These are phyloP conservation scores for Yamadazyma dendronema DNA, from an alignment of 1,139 yeast genomes.

Conservation along the genomic window DNA sequence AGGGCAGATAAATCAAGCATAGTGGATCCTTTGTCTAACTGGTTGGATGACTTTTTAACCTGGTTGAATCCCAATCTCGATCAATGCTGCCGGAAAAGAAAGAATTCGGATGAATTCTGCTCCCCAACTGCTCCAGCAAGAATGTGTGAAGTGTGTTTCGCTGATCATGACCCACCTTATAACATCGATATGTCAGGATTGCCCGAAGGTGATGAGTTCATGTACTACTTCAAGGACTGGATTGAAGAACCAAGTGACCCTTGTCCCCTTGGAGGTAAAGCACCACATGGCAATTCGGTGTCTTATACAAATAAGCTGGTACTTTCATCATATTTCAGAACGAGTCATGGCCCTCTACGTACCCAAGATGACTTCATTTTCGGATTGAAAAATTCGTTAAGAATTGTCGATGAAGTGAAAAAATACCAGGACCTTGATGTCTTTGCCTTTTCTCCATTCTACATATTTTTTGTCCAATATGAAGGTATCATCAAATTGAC, in stretches of 20 bases:
- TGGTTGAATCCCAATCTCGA: slow-evolving; percentile 87
- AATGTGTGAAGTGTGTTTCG: slow-evolving; percentile 71
- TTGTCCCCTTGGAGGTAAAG: slow-evolving; percentile 94
- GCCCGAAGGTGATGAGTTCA: slow-evolving; percentile 74
- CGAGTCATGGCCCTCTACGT: slow-evolving; percentile 77
- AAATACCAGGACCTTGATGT: slow-evolving; percentile 42
- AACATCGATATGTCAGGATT: slow-evolving; percentile 76
- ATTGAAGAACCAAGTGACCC: slow-evolving; percentile 82
- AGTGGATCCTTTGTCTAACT: slow-evolving; percentile 79
- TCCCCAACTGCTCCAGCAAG: slow-evolving; percentile 67
- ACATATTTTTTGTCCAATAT: slow-evolving; percentile 90
- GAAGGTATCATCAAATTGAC: slow-evolving; percentile 59
- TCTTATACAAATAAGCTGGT: slow-evolving; percentile 40
- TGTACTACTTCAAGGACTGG: slow-evolving; percentile 77
- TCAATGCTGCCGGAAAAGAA: slow-evolving; percentile 76
- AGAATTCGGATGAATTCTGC: slow-evolving; percentile 47
- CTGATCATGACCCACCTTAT: slow-evolving; percentile 58
- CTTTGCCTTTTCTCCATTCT: slow-evolving; percentile 91
- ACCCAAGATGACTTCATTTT: slow-evolving; percentile 82
- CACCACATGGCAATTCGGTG: slow-evolving; percentile 75
- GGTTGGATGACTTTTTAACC: slow-evolving; percentile 88
- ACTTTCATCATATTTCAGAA: slow-evolving; percentile 65
- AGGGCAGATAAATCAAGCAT: slow-evolving; percentile 64
- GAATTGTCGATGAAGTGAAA: slow-evolving; percentile 63
- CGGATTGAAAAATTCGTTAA: slow-evolving; percentile 73